phyloP scores from a whole-genome alignment of 108 stramenopile genomes.

The Phaeodactylum tricornutum region DNA sequence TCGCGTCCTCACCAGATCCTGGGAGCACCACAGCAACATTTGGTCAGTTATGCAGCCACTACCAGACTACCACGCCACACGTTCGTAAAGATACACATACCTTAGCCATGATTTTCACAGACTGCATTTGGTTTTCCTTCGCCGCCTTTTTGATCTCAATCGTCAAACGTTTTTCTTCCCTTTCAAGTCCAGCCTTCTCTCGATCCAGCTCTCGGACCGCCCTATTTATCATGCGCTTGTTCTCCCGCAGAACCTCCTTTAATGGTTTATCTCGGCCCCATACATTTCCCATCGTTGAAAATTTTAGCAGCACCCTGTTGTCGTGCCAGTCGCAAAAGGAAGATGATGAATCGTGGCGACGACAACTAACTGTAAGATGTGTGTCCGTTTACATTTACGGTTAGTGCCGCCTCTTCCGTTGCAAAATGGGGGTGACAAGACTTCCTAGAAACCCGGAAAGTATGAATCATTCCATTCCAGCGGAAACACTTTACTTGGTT shows the following conservation, averaged over 20 bases:
- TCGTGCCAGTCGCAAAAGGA: too few relatives aligned
- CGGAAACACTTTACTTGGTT: too few relatives aligned
- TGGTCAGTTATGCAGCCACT: not conserved
- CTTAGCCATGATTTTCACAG: constrained; percentile 95
- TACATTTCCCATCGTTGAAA: constrained; percentile 67
- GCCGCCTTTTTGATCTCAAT: constrained; percentile 95
- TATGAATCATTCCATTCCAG: too few relatives aligned
- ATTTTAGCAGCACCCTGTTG: too few relatives aligned
- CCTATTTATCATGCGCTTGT: constrained; percentile 92
- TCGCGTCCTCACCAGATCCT: constrained; percentile 88
- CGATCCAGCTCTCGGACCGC: constrained; percentile 93
- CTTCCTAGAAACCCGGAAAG: too few relatives aligned
- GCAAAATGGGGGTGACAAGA: too few relatives aligned
- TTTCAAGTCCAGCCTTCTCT: constrained; percentile 78
- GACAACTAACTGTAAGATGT: too few relatives aligned
- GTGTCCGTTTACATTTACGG: too few relatives aligned
- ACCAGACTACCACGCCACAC: not conserved
- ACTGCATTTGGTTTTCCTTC: constrained; percentile 86
- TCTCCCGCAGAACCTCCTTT: constrained; percentile 94
- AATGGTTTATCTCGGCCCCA: constrained; percentile 92
- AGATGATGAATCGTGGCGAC: too few relatives aligned
- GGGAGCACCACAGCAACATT: not conserved
- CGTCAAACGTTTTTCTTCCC: constrained; percentile 86
- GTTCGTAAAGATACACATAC: constrained; percentile 9
- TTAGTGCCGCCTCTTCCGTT: too few relatives aligned